Evolutionary conservation across 768 basidiomycete species (phyloP).

Genomic region (Amanita jacksonii): DNA sequence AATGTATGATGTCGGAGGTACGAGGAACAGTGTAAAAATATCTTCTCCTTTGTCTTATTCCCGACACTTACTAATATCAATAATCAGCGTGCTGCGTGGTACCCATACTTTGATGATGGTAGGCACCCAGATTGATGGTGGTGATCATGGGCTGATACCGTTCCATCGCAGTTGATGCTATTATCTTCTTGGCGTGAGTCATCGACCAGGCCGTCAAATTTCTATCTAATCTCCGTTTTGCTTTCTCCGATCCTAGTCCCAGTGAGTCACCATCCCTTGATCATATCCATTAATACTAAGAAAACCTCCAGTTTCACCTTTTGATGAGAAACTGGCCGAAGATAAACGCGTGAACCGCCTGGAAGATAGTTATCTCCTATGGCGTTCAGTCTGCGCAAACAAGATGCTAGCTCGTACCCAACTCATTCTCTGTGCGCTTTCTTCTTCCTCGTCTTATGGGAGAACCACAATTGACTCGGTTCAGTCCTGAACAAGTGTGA

Average conservation of each 20-base stretch:
- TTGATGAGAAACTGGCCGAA: conserved; percentile 72
- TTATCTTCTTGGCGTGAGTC: conserved; percentile 70
- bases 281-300: neutral
- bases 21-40: conserved; percentile 49
- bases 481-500: conserved; percentile 64
- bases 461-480: neutral
- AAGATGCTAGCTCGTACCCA: conserved; percentile 54
- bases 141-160: conserved; percentile 6
- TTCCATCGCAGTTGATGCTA: conserved; percentile 47
- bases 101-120: conserved; percentile 73
- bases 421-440: conserved; percentile 35
- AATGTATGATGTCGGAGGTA: conserved; percentile 77
- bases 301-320: conserved; percentile 50
- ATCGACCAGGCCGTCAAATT: neutral
- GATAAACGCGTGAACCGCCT: conserved; percentile 61
- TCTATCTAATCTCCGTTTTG: conserved; percentile 5
- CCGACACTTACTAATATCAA: neutral
- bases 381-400: conserved; percentile 65
- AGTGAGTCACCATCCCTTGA: conserved; percentile 22
- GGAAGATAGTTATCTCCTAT: conserved; percentile 69
- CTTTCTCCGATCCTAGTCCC: conserved; percentile 29
- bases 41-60: conserved; percentile 3
- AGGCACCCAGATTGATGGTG: conserved; percentile 11
- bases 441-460: conserved; percentile 1
- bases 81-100: conserved; percentile 61